Conservation (phyloP, 371 early-diverging fungal species). For the Mycotypha africana region DNA sequence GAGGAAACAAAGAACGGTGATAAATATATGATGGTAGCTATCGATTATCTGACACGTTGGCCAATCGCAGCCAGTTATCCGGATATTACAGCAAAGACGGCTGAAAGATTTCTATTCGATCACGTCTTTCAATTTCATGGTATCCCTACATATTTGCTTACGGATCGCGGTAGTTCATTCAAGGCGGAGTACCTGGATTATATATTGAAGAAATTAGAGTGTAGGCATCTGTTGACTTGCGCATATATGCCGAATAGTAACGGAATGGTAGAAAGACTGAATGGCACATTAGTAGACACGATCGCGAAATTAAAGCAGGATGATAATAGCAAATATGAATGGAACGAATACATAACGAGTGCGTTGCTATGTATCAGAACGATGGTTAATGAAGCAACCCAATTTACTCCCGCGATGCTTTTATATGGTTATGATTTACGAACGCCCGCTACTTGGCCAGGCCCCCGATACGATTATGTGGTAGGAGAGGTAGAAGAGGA, state of each 20-base stretch:
- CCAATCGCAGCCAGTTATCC: neutral
- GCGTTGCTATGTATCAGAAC: conserved; percentile 13
- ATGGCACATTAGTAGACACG: neutral
- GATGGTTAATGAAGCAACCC: conserved; percentile 5
- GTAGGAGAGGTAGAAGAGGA: conserved; percentile 9
- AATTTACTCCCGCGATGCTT: conserved; percentile 5
- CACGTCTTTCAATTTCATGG: conserved; percentile 16
- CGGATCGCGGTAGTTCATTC: conserved; percentile 34
- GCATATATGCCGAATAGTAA: conserved; percentile 18
- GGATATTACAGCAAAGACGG: neutral
- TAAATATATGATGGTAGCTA: conserved; percentile 1
- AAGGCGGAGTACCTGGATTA: conserved; percentile 4
- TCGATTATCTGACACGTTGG: conserved; percentile 8
- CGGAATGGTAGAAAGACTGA: conserved; percentile 13
- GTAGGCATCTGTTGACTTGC: conserved; percentile 11
- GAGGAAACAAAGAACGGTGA: neutral
- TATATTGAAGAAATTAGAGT: neutral
- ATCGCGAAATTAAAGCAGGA: conserved; percentile 14
- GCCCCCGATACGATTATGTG: conserved; percentile 9
- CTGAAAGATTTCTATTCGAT: neutral
- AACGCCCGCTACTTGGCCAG: conserved; percentile 15
- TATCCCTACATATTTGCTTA: conserved; percentile 25
- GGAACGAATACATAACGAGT: conserved; percentile 10
- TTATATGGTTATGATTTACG: conserved; percentile 17
- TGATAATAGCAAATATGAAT: neutral